These are phyloP conservation scores for Euphrasia arctica DNA, from an alignment of 305 asterid genomes.

Conservation along the genomic window DNA sequence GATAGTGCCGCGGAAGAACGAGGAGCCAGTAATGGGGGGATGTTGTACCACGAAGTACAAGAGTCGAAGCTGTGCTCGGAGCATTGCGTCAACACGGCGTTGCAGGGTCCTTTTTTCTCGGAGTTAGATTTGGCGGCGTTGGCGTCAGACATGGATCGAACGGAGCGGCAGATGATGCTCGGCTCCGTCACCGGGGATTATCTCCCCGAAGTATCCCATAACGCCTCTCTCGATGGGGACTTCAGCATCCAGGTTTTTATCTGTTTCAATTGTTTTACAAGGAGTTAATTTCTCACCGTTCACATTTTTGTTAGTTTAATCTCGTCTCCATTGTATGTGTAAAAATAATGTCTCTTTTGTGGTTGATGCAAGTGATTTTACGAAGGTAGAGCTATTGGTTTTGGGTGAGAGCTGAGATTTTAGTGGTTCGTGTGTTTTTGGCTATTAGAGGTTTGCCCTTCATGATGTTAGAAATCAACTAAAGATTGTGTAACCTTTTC, in stretches of 20 bases:
- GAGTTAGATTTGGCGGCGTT: slow-evolving; percentile 98
- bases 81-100: slow-evolving; percentile 80
- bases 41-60: slow-evolving; percentile 97
- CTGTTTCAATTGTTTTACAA: slow-evolving; percentile 17
- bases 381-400: no score
- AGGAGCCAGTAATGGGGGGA: slow-evolving; percentile 74
- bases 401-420: slow-evolving; percentile 5
- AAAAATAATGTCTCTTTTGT: background rate
- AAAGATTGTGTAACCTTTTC: background rate
- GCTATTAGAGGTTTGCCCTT: background rate
- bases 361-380: no score
- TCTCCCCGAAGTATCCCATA: slow-evolving; percentile 58
- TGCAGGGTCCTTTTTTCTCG: slow-evolving; percentile 95
- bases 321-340: background rate
- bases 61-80: slow-evolving; percentile 87
- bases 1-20: slow-evolving; percentile 24
- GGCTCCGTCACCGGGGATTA: slow-evolving; percentile 63
- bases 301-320: background rate
- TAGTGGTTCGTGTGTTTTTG: background rate
- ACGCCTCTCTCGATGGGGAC: slow-evolving; percentile 50
- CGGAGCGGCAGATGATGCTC: slow-evolving; percentile 88
- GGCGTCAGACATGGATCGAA: slow-evolving; percentile 93
- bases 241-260: slow-evolving; percentile 94
- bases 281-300: background rate
- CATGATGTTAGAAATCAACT: background rate